phyloP scores from a whole-genome alignment of 1,284 basidiomycete species.

The Cutaneotrichosporon sp. region DNA sequence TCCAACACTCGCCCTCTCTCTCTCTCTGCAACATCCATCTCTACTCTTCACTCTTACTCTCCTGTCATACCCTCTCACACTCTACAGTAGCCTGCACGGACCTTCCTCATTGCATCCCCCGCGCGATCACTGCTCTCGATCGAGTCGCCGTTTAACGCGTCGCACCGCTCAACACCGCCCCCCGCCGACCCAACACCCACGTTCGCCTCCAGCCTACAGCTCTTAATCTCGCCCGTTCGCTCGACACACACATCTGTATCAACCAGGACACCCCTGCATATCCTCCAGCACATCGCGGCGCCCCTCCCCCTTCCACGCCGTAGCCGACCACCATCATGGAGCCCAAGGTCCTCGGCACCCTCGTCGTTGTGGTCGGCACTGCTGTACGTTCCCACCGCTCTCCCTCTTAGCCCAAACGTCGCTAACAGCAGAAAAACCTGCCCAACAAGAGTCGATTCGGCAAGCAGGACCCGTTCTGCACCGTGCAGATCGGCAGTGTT shows the following conservation, averaged over 20 bases:
- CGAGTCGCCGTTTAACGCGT: neutral
- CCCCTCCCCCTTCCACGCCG: neutral
- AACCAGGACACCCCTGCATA: neutral
- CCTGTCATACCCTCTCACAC: neutral
- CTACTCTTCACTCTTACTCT: neutral
- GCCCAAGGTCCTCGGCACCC: constrained; percentile 81
- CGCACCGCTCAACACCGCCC: neutral
- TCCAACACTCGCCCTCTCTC: neutral
- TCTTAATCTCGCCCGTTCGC: neutral
- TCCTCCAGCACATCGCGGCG: neutral
- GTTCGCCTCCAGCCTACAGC: neutral
- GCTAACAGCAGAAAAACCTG: constrained; percentile 70
- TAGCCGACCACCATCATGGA: constrained; percentile 24
- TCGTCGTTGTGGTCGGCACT: constrained; percentile 92
- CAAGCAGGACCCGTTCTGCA: constrained; percentile 96
- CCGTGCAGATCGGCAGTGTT: constrained; percentile 73
- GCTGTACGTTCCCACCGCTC: constrained; percentile 66
- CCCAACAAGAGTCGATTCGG: constrained; percentile 93
- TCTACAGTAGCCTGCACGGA: neutral
- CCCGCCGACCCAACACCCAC: neutral
- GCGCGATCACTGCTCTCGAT: neutral
- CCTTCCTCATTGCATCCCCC: neutral
- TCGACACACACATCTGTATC: neutral
- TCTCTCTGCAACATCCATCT: neutral
- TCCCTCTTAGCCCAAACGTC: neutral